Base-by-base conservation (phyloP, 805 yeast genomes). In the Saturnispora mendoncae region DNA sequence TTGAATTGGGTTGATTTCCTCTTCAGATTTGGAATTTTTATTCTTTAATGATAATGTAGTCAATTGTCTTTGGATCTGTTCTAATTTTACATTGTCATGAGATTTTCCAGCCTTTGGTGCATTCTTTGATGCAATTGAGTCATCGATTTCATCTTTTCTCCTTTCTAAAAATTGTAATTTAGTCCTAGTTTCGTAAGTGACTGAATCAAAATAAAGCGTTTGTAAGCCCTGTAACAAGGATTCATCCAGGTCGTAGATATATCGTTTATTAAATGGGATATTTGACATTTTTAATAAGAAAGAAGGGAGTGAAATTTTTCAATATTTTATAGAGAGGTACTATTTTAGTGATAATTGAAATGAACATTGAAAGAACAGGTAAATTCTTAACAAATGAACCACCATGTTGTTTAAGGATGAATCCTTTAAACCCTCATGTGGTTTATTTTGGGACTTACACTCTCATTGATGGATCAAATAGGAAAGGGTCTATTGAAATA, bases 361-460 rank as follows among this genome's bases (percentile, higher is more conserved):
- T 33, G 43, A 24, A 39, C 25, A 14, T 30, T 43, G 26, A 50
- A 33, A 46, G 69, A 41, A 24, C 56, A 2, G 56, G 64, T 3
- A 47, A 50, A 1, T 58, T 67, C 3, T 62, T 60, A 19, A 67
- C 90, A 0, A 58, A 64, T 1, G 63, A 77, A 2, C 97, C 97
- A 1, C 97, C 97, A 1, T 92, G 97, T 57, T 80, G 84, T 33
- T 58, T 90, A 4, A 67, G 80, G 28, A 68, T 79, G 8, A 74
- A 72, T 39, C 82, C 83, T 0, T 44, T 53, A 0, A 74, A 76
- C 33, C 51, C 60, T 3, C 51, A 69, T 0, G 54, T 72, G 8
- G 48, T 85, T 2, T 55, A 85, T 9, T 58, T 85, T 1, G 97
- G 97, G 0, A 87, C 96, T 0, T 90, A 92, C 56, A 74, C 80